Conservation (phyloP, 192 early-diverging fungal species). For the Podila clonocystis region DNA sequence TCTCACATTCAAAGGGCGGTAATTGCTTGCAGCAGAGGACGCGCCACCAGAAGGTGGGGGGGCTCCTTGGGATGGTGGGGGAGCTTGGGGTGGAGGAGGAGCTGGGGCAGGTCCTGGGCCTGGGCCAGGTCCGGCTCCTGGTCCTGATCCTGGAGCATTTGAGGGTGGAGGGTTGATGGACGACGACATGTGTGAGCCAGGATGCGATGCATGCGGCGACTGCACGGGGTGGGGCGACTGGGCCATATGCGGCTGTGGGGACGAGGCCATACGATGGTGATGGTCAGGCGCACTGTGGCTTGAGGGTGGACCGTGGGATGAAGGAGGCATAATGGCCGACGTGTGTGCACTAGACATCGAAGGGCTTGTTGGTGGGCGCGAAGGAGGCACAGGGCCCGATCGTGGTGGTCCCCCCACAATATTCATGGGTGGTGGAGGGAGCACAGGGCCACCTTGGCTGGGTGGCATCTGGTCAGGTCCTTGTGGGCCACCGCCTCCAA, state of each 20-base stretch:
- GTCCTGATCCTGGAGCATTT: slow-evolving; percentile 8
- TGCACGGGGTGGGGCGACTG: slow-evolving; percentile 44
- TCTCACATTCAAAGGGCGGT: slow-evolving; percentile 83
- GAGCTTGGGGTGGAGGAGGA: slow-evolving; percentile 16
- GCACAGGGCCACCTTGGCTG: slow-evolving; percentile 26
- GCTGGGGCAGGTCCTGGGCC: slow-evolving; percentile 19
- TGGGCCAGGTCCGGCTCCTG: slow-evolving; percentile 13
- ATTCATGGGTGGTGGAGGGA: slow-evolving; percentile 47
- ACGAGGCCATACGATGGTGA: slow-evolving; percentile 42
- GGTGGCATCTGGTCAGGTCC: slow-evolving; percentile 29
- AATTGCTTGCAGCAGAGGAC: slow-evolving; percentile 37
- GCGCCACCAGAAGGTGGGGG: slow-evolving; percentile 35
- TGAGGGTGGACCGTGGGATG: slow-evolving; percentile 44
- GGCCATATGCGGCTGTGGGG: slow-evolving; percentile 45
- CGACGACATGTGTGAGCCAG: slow-evolving; percentile 43
- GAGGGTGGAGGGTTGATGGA: slow-evolving; percentile 42
- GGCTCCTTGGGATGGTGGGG: slow-evolving; percentile 21
- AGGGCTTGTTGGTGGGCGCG: slow-evolving; percentile 42
- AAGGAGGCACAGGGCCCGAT: slow-evolving; percentile 44
- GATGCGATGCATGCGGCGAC: slow-evolving; percentile 27
- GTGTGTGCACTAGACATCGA: slow-evolving; percentile 29
- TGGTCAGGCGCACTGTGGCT: slow-evolving; percentile 38
- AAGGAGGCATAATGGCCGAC: slow-evolving; percentile 49
- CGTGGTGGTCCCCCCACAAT: slow-evolving; percentile 44
- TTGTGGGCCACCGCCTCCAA: slow-evolving; percentile 36